These are phyloP conservation scores for Cymbidium sinense DNA, from an alignment of 106 monocot genomes.

Conservation along the genomic window DNA sequence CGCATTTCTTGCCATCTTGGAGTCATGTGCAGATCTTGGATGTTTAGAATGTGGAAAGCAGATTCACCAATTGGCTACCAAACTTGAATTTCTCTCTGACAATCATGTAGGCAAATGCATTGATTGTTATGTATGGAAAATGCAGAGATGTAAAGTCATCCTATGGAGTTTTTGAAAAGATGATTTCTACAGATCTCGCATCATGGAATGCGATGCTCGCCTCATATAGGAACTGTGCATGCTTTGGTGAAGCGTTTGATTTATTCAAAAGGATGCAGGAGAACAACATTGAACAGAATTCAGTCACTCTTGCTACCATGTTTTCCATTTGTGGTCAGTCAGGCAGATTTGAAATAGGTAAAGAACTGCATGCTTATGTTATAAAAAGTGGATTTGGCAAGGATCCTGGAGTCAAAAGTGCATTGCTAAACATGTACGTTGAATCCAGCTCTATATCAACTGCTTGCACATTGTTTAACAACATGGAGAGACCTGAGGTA, in stretches of 20 bases:
- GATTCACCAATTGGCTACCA: slow-evolving; percentile 43
- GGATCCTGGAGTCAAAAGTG: slow-evolving; percentile 5
- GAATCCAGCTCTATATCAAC: slow-evolving; percentile 3
- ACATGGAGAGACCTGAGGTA: slow-evolving; percentile 8
- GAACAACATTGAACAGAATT: background rate
- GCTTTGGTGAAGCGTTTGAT: slow-evolving; percentile 10
- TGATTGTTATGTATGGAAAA: slow-evolving; percentile 69
- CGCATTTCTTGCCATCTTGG: slow-evolving; percentile 38
- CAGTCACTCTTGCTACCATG: slow-evolving; percentile 14
- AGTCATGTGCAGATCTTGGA: slow-evolving; percentile 43
- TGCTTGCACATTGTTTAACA: slow-evolving; percentile 13
- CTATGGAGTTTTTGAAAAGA: slow-evolving; percentile 38
- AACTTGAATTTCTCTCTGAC: slow-evolving; percentile 14
- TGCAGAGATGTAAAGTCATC: slow-evolving; percentile 47
- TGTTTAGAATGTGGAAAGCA: slow-evolving; percentile 50
- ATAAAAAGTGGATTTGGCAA: slow-evolving; percentile 15
- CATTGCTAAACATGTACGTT: slow-evolving; percentile 23
- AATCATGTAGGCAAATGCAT: slow-evolving; percentile 38
- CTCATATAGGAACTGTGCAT: slow-evolving; percentile 15
- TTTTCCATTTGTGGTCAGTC: slow-evolving; percentile 13
- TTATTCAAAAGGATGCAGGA: slow-evolving; percentile 15
- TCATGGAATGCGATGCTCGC: slow-evolving; percentile 30
- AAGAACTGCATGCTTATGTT: slow-evolving; percentile 27
- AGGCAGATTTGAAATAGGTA: slow-evolving; percentile 9
- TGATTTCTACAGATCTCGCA: slow-evolving; percentile 16